Base-by-base conservation (phyloP, 2,329 filamentous ascomycete genomes). In the Penicillium digitatum region DNA sequence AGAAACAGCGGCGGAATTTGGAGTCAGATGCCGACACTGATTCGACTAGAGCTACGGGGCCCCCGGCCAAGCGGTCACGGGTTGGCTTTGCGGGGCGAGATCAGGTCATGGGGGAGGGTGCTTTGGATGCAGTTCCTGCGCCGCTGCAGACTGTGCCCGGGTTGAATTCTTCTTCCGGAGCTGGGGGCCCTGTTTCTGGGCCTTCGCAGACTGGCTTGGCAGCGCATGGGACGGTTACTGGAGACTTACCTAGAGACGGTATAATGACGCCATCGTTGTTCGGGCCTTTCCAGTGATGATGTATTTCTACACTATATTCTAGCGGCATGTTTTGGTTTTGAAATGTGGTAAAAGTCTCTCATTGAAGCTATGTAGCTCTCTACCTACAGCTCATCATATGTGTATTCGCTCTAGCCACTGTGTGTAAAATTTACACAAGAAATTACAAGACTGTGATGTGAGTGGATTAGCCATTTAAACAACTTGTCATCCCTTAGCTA, bases 11-110 rank as follows among this genome's bases (percentile, higher is more conserved):
- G 24, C 43, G 10, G 22, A 31, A 1, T 14, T 18, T 16, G 26
- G 34, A 32, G n/a, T 26, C 22, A 5, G 46, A 57, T 11, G 49
- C 54, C 2, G 44, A 54, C 43, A 45, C 46, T 1, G 42, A 51
- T 32, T 31, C 29, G 2, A 34, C 6, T 20, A 29, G 22, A 14
- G 26, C 14, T 18, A 22, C 26, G 24, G 29, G 43, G 16, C 27
- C 45, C 5, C 22, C 22, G 2, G 40, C 35, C 12, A 55, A 52
- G 40, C 44, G 45, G 14, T 32, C 43, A 9, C 51, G 57, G 1
- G 51, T 62, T 44, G 55, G 49, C 0, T 63, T 63, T 45, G 57
- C 54, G 18, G 40, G 31, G 2, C 31, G 22, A 35, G 35, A 44
- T 2, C 44, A 50, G n/a, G 29, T 58, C 7, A 29, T 50, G 31